Percentiles rank a stretch among this genome's conserved stretches.
These are phyloP conservation scores for Tylopilus orsonianus DNA, from an alignment of 1,284 basidiomycete species.

Conservation along the genomic window DNA sequence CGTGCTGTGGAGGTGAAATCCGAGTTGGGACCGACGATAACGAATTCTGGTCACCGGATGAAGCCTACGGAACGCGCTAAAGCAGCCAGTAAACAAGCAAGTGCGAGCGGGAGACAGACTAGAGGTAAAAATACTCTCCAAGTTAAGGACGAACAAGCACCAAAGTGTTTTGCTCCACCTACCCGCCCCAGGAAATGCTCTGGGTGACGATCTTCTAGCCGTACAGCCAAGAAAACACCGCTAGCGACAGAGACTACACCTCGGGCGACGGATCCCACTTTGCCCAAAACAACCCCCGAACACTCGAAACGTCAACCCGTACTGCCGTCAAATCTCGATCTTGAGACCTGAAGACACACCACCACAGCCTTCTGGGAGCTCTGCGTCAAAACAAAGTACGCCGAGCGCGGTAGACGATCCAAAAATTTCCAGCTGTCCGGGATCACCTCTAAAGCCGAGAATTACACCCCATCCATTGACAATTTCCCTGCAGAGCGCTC, in stretches of 20 bases:
- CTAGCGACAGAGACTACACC: not conserved
- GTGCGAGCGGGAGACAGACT: not conserved
- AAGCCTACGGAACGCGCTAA: constrained; percentile 23
- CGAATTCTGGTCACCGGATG: constrained; percentile 27
- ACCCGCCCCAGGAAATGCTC: not conserved
- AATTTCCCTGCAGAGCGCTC: not conserved
- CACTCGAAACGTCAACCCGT: constrained; percentile 3
- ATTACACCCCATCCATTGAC: not conserved
- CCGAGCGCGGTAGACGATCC: not conserved
- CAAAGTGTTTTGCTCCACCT: not conserved
- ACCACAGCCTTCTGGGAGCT: not conserved
- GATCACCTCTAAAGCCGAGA: not conserved
- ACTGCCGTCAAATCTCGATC: constrained; percentile 18
- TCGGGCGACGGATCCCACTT: not conserved
- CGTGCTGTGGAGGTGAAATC: constrained; percentile 5
- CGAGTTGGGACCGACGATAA: constrained; percentile 11
- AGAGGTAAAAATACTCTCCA: not conserved
- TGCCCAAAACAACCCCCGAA: not conserved
- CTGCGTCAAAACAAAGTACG: not conserved
- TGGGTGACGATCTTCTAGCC: not conserved
- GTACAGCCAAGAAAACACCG: not conserved
- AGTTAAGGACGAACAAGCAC: not conserved
- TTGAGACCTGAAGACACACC: not conserved
- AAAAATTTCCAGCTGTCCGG: not conserved
- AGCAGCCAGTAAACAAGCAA: constrained; percentile 3